Conservation (phyloP, 1,284 basidiomycete species). For the Cryptococcus jaspeensis region DNA sequence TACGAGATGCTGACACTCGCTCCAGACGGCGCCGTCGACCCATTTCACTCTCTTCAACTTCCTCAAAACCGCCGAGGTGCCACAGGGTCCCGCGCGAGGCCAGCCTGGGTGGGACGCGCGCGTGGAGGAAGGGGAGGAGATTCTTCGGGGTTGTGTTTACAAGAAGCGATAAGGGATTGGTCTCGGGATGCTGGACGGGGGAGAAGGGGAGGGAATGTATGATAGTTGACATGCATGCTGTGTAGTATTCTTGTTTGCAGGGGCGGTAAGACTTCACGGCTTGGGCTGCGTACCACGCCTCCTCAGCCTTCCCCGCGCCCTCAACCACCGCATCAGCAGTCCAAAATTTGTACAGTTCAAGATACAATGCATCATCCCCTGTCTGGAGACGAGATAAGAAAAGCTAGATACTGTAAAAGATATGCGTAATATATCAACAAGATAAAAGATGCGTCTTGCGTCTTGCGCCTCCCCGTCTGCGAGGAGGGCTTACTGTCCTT, state of each 20-base stretch:
- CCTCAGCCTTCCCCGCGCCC: no score
- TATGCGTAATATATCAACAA: not conserved
- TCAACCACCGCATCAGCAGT: no score
- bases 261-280: no score
- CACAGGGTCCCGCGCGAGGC: slow-evolving; percentile 43
- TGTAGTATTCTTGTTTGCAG: no score
- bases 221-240: not conserved
- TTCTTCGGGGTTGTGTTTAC: slow-evolving; percentile 92
- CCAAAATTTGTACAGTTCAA: no score
- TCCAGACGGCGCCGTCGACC: slow-evolving; percentile 63
- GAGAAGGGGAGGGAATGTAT: no score
- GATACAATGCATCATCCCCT: no score
- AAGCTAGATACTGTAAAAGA: no score
- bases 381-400: not conserved
- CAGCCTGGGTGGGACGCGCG: slow-evolving; percentile 67
- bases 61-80: slow-evolving; percentile 61
- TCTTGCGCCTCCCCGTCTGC: not conserved
- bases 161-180: slow-evolving; percentile 71
- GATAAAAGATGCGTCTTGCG: not conserved
- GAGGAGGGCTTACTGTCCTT: not conserved
- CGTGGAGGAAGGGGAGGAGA: slow-evolving; percentile 59
- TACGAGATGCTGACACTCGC: not conserved
- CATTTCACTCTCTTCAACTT: slow-evolving; percentile 89
- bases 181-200: no score
- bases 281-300: no score